Conservation (phyloP, 2,329 filamentous ascomycete species). For the Pestalotiopsis sp. region DNA sequence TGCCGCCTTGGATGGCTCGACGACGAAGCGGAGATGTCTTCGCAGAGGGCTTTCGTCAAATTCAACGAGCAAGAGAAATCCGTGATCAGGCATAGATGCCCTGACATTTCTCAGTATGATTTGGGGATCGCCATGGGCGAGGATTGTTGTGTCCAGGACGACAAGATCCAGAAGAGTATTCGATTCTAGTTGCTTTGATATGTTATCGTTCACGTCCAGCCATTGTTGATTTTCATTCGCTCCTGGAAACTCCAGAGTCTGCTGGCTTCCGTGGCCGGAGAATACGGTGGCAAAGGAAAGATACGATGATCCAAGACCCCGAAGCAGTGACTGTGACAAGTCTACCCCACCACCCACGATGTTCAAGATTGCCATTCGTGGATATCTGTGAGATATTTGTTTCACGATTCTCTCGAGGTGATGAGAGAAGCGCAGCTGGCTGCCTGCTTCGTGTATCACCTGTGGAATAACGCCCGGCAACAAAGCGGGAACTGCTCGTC, state of each 20-base stretch:
- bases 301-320: slow-evolving; percentile 33
- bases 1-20: slow-evolving; percentile 2
- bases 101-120: slow-evolving; percentile 30
- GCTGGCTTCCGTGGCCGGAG: background rate
- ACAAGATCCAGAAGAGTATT: slow-evolving; percentile 29
- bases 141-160: slow-evolving; percentile 35
- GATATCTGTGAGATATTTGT: slow-evolving; percentile 42
- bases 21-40: slow-evolving; percentile 18
- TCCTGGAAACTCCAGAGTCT: slow-evolving; percentile 11
- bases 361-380: slow-evolving; percentile 41
- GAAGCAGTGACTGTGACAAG: slow-evolving; percentile 34
- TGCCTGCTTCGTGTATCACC: slow-evolving; percentile 33
- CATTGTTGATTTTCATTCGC: slow-evolving; percentile 6
- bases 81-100: slow-evolving; percentile 37
- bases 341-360: slow-evolving; percentile 33
- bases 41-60: slow-evolving; percentile 19
- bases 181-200: slow-evolving; percentile 21
- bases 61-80: slow-evolving; percentile 36
- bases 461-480: slow-evolving; percentile 25
- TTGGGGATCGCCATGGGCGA: slow-evolving; percentile 26
- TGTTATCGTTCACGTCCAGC: slow-evolving; percentile 13
- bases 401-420: slow-evolving; percentile 35
- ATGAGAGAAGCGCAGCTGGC: slow-evolving; percentile 31
- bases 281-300: slow-evolving; percentile 30
- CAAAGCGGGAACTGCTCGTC: slow-evolving; percentile 24